phyloP scores from a whole-genome alignment of 1,139 yeast species.

The Lodderomyces jiufengensis region DNA sequence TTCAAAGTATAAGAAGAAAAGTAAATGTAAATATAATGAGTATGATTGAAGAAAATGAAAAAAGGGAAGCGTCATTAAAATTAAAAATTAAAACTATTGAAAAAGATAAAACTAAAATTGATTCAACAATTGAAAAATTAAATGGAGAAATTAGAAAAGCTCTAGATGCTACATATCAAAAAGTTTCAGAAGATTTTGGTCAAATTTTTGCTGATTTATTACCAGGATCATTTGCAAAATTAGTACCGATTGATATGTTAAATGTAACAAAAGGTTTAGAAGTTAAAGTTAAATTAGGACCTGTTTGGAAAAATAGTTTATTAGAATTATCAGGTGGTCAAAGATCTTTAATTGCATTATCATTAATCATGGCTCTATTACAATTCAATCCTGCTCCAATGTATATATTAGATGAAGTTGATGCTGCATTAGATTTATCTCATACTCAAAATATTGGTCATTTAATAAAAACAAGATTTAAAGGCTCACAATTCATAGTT shows the following conservation, averaged over 20 bases:
- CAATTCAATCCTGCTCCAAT: constrained; percentile 98
- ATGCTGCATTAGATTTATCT: constrained; percentile 94
- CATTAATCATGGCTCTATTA: constrained; percentile 82
- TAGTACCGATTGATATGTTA: constrained; percentile 73
- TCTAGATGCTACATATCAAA: constrained; percentile 75
- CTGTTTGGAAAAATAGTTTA: constrained; percentile 92
- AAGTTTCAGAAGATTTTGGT: constrained; percentile 90
- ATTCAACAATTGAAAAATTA: constrained; percentile 79
- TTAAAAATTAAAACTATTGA: constrained; percentile 85
- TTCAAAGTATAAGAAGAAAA: constrained; percentile 73
- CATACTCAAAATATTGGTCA: constrained; percentile 98
- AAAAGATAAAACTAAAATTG: constrained; percentile 86
- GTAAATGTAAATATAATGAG: constrained; percentile 89
- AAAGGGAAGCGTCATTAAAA: constrained; percentile 74
- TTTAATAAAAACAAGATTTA: constrained; percentile 87
- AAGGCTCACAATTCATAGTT: constrained; percentile 93
- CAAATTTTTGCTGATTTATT: constrained; percentile 81
- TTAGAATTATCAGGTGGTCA: constrained; percentile 98
- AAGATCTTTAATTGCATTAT: constrained; percentile 85
- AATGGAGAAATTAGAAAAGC: constrained; percentile 87
- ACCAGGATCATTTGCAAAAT: constrained; percentile 87
- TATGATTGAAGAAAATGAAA: constrained; percentile 91
- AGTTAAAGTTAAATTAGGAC: constrained; percentile 86
- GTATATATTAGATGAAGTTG: constrained; percentile 96
- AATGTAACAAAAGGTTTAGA: constrained; percentile 91